Evolutionary conservation across 108 stramenopile genomes (phyloP).

Genomic region (Cylindrotheca closterium): DNA sequence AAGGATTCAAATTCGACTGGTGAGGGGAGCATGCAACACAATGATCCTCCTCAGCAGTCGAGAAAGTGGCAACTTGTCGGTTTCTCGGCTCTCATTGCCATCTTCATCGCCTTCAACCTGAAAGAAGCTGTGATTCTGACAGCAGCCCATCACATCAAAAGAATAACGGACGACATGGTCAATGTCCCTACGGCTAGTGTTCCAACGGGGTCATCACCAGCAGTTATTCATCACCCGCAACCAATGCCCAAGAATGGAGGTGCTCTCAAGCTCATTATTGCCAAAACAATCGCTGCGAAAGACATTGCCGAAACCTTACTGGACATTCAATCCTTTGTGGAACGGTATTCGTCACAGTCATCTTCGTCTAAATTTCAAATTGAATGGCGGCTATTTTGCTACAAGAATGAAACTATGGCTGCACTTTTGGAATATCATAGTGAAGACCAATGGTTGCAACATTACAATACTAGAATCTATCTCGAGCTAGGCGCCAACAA

Average conservation of each 20-base stretch:
- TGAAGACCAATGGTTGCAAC: not conserved
- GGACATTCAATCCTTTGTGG: not conserved
- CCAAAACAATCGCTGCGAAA: not conserved
- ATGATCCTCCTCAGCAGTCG: too few relatives aligned
- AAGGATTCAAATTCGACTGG: too few relatives aligned
- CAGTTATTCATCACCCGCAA: too few relatives aligned
- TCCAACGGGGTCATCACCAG: not conserved
- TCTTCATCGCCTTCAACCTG: too few relatives aligned
- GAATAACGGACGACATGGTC: not conserved
- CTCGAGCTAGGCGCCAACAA: not conserved
- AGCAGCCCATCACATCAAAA: not conserved
- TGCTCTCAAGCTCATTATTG: not conserved
- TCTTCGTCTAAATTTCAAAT: not conserved
- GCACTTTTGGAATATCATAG: not conserved
- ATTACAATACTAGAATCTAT: not conserved
- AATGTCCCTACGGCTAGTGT: not conserved
- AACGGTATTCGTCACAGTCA: not conserved
- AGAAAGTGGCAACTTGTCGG: too few relatives aligned
- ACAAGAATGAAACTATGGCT: not conserved
- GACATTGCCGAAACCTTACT: not conserved
- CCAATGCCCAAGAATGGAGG: not conserved
- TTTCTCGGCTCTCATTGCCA: too few relatives aligned
- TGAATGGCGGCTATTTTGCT: not conserved
- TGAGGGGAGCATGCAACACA: too few relatives aligned
- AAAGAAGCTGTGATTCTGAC: too few relatives aligned